Evolutionary conservation across 2,329 filamentous ascomycete genomes (phyloP).

Genomic region (Acrocalymma vagum): DNA sequence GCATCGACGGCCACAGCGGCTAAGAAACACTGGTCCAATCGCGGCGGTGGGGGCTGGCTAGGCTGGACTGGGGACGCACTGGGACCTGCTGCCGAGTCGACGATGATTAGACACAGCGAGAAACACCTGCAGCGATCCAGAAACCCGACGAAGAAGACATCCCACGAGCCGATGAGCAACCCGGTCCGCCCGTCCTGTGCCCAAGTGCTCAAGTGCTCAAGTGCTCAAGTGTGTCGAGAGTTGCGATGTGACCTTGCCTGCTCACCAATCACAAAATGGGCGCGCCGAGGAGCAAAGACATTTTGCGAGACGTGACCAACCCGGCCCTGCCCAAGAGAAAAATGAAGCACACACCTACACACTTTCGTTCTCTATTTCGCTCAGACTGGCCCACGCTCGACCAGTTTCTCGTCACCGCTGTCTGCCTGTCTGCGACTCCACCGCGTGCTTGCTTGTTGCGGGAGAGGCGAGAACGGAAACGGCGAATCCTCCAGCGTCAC

Average conservation of each 20-base stretch:
- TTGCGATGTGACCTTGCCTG: conserved; percentile 19
- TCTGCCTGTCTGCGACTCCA: no score
- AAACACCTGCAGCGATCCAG: conserved; percentile 33
- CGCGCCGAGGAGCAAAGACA: conserved; percentile 20
- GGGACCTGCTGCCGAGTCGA: conserved; percentile 21
- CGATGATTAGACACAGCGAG: conserved; percentile 29
- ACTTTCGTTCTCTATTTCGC: conserved; percentile 15
- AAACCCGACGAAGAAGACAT: conserved; percentile 21
- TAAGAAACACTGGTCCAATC: conserved; percentile 43
- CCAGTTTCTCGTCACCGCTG: no score
- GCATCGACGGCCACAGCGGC: conserved; percentile 28
- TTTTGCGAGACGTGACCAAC: conserved; percentile 37
- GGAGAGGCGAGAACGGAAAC: conserved; percentile 1
- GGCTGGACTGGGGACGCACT: conserved; percentile 26
- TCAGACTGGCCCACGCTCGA: conserved; percentile 16
- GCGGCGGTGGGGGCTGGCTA: conserved; percentile 4
- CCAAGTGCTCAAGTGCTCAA: conserved; percentile 15
- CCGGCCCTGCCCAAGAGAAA: conserved; percentile 8
- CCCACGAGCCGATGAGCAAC: conserved; percentile 17
- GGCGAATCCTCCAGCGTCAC: not conserved
- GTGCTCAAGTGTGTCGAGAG: conserved; percentile 8
- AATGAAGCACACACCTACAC: conserved; percentile 24
- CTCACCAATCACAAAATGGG: conserved; percentile 31
- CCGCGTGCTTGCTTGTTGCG: not conserved
- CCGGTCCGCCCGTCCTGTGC: conserved; percentile 1